phyloP scores from a whole-genome alignment of 176 grass and related monocot genomes.

The Avena sativa region DNA sequence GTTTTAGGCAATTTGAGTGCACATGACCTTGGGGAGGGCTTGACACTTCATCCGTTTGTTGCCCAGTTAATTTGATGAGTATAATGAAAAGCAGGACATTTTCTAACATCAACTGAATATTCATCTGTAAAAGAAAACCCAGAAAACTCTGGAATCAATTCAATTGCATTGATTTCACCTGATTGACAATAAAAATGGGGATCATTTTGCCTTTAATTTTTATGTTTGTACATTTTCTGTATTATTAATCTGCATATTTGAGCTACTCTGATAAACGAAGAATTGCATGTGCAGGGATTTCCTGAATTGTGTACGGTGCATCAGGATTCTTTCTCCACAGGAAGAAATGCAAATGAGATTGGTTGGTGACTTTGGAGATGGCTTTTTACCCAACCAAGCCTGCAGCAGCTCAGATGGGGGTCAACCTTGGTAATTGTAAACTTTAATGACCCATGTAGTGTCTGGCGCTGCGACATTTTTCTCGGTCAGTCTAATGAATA shows the following conservation, averaged over 20 bases:
- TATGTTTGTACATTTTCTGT: constrained; percentile 25
- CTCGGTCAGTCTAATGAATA: background rate
- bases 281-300: constrained; percentile 63
- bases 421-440: constrained; percentile 56
- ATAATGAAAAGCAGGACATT: constrained; percentile 7
- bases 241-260: background rate
- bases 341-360: constrained; percentile 84
- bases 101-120: constrained; percentile 13
- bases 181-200: constrained; percentile 1
- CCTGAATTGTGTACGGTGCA: constrained; percentile 72
- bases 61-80: constrained; percentile 8
- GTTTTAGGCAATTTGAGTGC: too few relatives aligned
- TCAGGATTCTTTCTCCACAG: constrained; percentile 73
- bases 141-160: constrained; percentile 8
- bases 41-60: too few relatives aligned
- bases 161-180: constrained; percentile 1
- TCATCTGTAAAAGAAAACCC: constrained; percentile 5
- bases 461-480: background rate
- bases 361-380: constrained; percentile 49
- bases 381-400: constrained; percentile 61
- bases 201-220: background rate
- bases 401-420: constrained; percentile 75
- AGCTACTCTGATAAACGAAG: constrained; percentile 2
- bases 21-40: too few relatives aligned
- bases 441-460: constrained; percentile 2